Conservation (phyloP, 2,329 filamentous ascomycete species). For the Curvularia sp. region DNA sequence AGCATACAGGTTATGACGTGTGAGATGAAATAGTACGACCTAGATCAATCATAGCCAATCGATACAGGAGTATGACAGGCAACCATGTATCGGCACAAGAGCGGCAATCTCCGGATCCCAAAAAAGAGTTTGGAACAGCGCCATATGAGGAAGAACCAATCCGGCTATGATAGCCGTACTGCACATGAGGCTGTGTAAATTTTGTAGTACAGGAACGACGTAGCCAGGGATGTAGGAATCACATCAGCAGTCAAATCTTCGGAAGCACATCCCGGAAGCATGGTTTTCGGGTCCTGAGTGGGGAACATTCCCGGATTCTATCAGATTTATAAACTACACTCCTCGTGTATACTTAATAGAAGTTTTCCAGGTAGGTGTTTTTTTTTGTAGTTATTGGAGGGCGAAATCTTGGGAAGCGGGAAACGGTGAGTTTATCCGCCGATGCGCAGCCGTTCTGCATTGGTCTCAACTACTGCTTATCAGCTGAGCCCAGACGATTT, state of each 20-base stretch:
- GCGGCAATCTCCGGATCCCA: not conserved
- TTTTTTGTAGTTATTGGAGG: not conserved
- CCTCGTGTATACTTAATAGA: not conserved
- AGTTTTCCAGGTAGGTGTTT: not conserved
- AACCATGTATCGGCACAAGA: conserved; percentile 2
- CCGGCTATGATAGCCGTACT: too few species aligned
- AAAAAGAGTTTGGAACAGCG: not conserved
- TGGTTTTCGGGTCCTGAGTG: not conserved
- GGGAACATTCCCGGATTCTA: not conserved
- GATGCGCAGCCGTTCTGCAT: not conserved
- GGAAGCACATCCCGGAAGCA: not conserved
- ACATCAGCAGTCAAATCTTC: not conserved
- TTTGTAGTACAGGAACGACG: not conserved
- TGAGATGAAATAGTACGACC: not conserved
- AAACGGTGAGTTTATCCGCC: not conserved
- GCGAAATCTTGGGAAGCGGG: not conserved
- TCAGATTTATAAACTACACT: not conserved
- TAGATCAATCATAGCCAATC: not conserved
- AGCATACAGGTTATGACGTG: not conserved
- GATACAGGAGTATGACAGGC: not conserved
- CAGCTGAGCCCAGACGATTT: not conserved
- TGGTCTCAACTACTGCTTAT: not conserved
- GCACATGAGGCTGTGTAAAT: not conserved
- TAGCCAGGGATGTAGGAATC: not conserved
- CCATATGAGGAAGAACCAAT: not conserved